These are phyloP conservation scores for Pichia kudriavzevii DNA, from an alignment of 1,139 yeast genomes.

Conservation along the genomic window DNA sequence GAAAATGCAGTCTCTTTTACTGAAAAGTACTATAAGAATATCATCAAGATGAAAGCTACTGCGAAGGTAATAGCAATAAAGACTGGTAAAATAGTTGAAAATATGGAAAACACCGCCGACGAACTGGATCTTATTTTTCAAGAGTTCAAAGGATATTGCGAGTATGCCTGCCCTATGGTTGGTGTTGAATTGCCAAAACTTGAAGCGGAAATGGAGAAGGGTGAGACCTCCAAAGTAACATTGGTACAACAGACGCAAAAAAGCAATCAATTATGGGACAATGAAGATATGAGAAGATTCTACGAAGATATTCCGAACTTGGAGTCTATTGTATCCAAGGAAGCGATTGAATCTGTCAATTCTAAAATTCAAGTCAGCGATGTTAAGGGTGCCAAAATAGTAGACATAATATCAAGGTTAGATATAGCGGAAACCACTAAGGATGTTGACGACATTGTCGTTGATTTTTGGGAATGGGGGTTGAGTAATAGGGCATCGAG, in stretches of 20 bases:
- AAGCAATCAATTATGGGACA: constrained; percentile 52
- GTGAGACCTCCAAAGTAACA: constrained; percentile 16
- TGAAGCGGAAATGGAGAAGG: constrained; percentile 21
- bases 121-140: constrained; percentile 34
- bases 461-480: constrained; percentile 43
- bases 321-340: constrained; percentile 17
- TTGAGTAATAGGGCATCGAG: constrained; percentile 71
- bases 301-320: constrained; percentile 43
- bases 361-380: constrained; percentile 15
- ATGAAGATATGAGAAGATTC: constrained; percentile 53
- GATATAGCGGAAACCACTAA: constrained; percentile 40
- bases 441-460: constrained; percentile 50
- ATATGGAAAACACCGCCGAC: constrained; percentile 38
- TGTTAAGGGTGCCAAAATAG: constrained; percentile 10
- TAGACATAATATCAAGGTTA: constrained; percentile 27
- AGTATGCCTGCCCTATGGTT: constrained; percentile 38
- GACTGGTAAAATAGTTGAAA: constrained; percentile 58
- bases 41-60: constrained; percentile 32
- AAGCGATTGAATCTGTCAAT: constrained; percentile 20
- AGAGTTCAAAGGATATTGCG: constrained; percentile 39
- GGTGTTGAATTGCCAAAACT: constrained; percentile 27
- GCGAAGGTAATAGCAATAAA: constrained; percentile 53
- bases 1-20: constrained; percentile 37
- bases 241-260: constrained; percentile 22
- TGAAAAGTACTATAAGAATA: constrained; percentile 30